Base-by-base conservation (phyloP, 345 rosid species). In the Fremontodendron californicum region DNA sequence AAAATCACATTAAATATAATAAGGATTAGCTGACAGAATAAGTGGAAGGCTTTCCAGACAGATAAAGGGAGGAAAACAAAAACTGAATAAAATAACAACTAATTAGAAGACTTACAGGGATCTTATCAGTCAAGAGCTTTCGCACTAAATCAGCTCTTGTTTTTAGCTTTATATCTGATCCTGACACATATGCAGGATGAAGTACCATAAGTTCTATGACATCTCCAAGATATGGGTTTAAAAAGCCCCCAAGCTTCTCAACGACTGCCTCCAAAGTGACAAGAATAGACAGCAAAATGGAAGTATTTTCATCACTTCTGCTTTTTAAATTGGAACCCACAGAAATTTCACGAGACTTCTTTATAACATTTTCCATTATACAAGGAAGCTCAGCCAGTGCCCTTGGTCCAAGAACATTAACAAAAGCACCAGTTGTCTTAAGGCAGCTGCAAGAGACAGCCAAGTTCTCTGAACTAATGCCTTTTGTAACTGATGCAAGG, bases 241-340 rank as follows among this genome's bases (percentile, higher is more conserved):
- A 78, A 80, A 96, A 96, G 75, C 97, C 92, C 73, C 97, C 99
- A 78, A 96, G 92, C 82, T 93, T 91, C 80, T 90, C 96, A 64
- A 92, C 83, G 72, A 90, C 94, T 35, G 97, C 97, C 81, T 93
- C 97, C 82, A 96, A 81, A n/a, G 88, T 74, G 33, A 86, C 80
- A 69, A 96, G 93, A 86, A 91, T 74, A 79, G 98, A 89, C n/a
- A 88, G 78, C 89, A 86, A 54, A 39, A 88, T 68, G 80, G 90
- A 83, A 52, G 76, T 76, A 29, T 67, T 61, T 57, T 81, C 85
- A 66, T 79, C 76, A 71, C 55, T 74, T 49, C 68, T 76, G 46
- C 43, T 55, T 75, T 77, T 78, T 45, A 52, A 77, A 48, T 81
- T 58, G 42, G 81, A 71, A 67, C 54, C 18, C 60, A 31, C 25